Percentiles rank a stretch among this genome's conserved stretches.
phyloP scores from a whole-genome alignment of 768 basidiomycete genomes.

The Rhodosporidiobolus sp. region DNA sequence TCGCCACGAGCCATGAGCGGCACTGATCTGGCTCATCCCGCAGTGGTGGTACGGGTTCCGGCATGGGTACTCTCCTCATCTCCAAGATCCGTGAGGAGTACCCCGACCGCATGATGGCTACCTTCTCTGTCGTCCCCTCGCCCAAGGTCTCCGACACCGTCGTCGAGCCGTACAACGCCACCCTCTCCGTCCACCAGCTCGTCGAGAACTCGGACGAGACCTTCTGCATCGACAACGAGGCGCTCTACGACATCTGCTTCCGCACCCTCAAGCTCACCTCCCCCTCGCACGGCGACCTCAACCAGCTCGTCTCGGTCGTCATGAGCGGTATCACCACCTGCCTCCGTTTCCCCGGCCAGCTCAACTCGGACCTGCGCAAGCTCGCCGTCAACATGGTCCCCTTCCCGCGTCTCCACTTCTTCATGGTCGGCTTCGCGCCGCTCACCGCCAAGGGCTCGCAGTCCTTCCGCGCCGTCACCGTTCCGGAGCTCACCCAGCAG shows the following conservation, averaged over 20 bases:
- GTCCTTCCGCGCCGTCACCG: conserved; percentile 86
- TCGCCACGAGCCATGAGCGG: too few species aligned
- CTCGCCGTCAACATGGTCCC: conserved; percentile 97
- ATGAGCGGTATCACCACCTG: conserved; percentile 99
- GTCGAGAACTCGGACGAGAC: conserved; percentile 99
- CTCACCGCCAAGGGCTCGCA: conserved; percentile 77
- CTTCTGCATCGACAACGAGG: conserved; percentile 99
- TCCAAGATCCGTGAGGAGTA: conserved; percentile 99
- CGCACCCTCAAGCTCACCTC: conserved; percentile 90
- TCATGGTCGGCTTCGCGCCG: conserved; percentile 77
- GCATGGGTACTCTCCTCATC: conserved; percentile 98
- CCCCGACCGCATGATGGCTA: conserved; percentile 99
- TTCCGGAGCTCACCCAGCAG: conserved; percentile 95
- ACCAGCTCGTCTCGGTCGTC: conserved; percentile 94
- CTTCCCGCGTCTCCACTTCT: conserved; percentile 81
- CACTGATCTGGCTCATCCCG: background rate
- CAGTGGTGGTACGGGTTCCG: conserved; percentile 98
- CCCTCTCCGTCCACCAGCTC: conserved; percentile 95
- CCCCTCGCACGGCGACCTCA: conserved; percentile 95
- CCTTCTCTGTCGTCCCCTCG: conserved; percentile 90
- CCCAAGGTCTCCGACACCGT: conserved; percentile 84
- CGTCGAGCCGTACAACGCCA: conserved; percentile 99
- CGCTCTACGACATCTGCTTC: conserved; percentile 96
- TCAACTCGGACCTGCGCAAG: conserved; percentile 97
- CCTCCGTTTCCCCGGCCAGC: conserved; percentile 98